Base-by-base conservation (phyloP, 306 rosid species). In the Casuarina cunninghamiana region DNA sequence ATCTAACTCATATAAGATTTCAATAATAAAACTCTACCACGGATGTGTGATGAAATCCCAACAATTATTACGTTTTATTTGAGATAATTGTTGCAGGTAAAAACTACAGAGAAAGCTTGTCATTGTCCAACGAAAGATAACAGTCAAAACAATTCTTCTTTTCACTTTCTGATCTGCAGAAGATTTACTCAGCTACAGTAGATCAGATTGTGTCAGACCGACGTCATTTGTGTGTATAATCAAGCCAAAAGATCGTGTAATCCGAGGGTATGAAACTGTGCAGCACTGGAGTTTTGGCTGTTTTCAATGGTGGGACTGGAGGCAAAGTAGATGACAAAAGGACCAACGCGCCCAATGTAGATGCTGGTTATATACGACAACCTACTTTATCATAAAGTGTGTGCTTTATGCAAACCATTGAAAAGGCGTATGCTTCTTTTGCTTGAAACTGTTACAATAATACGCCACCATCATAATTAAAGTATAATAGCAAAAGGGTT, bases 161-260 rank as follows among this genome's bases (percentile, higher is more conserved):
- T 21, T 57, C 32, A 19, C 21, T 26, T 21, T 9, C 26, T 57
- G 9, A 57, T 37, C 63, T 2, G 21, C 7, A 11, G 63, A 57
- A 19, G 17, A 37, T 37, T 26, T 50, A 4, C 42, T 35, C 4
- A 2, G 17, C 41, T 13, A 26, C n/a, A 65, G 41, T 19, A 71
- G 39, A 53, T 50, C 19, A 80, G 63, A 75, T 37, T 4, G 48
- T 75, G 71, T 80, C 84, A 80, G 61, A 5, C 46, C 3, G 8
- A n/a, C 69, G 79, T 80, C 80, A 80, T 69, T 46, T 54, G 2
- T 37, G 11, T 61, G 11, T 35, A 11, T 61, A 61, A 61, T 35
- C 39, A 35, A 61, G 11, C 67, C 67, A 32, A 41, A 35, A 11
- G 67, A 61, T 61, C 11, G 16, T 1, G 32, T 3, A 4, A 60